These are phyloP conservation scores for Venturia asperata DNA, from an alignment of 2,329 filamentous ascomycete species.

Conservation along the genomic window DNA sequence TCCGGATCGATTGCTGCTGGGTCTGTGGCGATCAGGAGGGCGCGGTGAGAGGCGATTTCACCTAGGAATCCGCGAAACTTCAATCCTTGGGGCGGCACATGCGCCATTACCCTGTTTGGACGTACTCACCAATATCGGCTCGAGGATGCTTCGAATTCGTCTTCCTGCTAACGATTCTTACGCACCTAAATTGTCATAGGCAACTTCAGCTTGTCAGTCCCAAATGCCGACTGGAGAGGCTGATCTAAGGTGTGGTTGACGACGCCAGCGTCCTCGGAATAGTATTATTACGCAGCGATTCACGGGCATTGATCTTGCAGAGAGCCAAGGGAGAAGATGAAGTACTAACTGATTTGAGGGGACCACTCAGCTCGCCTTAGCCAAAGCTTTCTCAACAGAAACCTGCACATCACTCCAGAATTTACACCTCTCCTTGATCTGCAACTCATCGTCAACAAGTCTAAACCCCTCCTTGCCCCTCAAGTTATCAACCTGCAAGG, in stretches of 20 bases:
- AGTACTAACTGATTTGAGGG: not conserved
- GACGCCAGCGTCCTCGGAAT: slow-evolving; percentile 17
- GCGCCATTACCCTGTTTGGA: slow-evolving; percentile 14
- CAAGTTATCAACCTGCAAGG: slow-evolving; percentile 2
- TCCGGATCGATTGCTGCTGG: not conserved
- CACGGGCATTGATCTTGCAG: not conserved
- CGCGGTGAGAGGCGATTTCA: slow-evolving; percentile 1
- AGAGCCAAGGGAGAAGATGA: not conserved
- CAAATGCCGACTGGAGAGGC: slow-evolving; percentile 1
- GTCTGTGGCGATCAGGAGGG: slow-evolving; percentile 10
- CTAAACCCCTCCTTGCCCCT: slow-evolving; percentile 1
- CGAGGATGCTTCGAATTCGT: not conserved
- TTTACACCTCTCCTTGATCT: slow-evolving; percentile 11
- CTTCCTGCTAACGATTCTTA: not conserved
- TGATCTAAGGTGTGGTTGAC: slow-evolving; percentile 17
- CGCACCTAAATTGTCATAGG: slow-evolving; percentile 9
- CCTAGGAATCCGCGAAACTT: not conserved
- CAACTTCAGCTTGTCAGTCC: not conserved
- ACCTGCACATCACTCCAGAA: slow-evolving; percentile 12
- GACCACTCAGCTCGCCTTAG: not conserved
- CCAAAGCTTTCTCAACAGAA: slow-evolving; percentile 2
- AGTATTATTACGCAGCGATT: not conserved
- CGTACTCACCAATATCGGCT: not conserved
- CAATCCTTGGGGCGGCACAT: not conserved
- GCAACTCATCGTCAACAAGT: slow-evolving; percentile 11